Evolutionary conservation across 1,139 yeast species (phyloP), one percentile per base, ranked within the genome.

Genomic region (Tardiomyces digboiensis): DNA sequence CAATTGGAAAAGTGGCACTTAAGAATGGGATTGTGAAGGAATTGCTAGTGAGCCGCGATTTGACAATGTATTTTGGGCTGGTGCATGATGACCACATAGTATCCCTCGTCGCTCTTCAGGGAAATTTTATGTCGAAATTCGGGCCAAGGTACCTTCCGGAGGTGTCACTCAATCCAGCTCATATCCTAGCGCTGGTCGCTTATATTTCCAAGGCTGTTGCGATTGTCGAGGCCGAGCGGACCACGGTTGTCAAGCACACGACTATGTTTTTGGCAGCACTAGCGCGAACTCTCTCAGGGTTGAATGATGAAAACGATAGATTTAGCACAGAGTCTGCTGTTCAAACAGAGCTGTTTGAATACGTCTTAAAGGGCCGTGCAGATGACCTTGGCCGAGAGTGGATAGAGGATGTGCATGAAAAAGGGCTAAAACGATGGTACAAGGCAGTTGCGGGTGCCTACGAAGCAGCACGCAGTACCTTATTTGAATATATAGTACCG

Each of bases 341-440:
- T 0, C 62, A 79, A 43, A 71, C 73, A 47, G 56, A 65, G 1
- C 51, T 76, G 1, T 76, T 75, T 50, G 71, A 74, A 40, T 72
- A 72, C 45, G 50, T 82, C 18, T 66, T 26, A n/a, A 5, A n/a
- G 33, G 33, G 33, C 5, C 33, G 33, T 16, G 10, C 10, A 3
- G 33, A 26, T 16, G 33, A n/a, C 8, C 16, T 16, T 8, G 33
- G 16, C 8, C 12, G 5, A 16, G 5, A n/a, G 16, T 26, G 33
- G 33, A n/a, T 26, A n/a, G 8, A 26, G 33, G 33, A 26, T 5
- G 14, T 16, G 33, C 33, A 26, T 16, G 33, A 26, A 26, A 26
- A 26, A 16, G 33, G 33, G 5, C 33, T 26, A 5, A n/a, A 16
- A 8, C 33, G 33, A 5, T 26, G 33, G 33, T 4, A n/a, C 5